Percentiles rank a stretch among this genome's conserved stretches.
Evolutionary conservation across 805 yeast species (phyloP).

Genomic region (Spathaspora sp.): DNA sequence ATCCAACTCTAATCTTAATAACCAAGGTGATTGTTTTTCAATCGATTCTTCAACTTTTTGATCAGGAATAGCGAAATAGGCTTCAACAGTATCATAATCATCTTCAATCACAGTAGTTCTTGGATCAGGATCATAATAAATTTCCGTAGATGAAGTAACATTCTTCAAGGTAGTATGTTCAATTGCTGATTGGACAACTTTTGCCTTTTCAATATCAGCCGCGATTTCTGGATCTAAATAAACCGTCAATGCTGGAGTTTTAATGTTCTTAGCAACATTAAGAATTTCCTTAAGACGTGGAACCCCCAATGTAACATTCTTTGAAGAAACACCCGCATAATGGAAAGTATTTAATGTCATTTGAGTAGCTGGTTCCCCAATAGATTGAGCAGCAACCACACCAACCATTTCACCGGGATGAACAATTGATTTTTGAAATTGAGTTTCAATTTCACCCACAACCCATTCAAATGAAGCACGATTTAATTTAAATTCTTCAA

Average conservation of each 20-base stretch:
- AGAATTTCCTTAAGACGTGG: conserved; percentile 97
- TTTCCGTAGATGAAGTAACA: conserved; percentile 96
- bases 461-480: conserved; percentile 94
- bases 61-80: conserved; percentile 96
- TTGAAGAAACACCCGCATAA: conserved; percentile 96
- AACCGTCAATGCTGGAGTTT: conserved; percentile 99
- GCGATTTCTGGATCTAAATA: conserved; percentile 79
- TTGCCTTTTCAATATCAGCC: conserved; percentile 88
- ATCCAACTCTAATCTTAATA: conserved; percentile 91
- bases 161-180: conserved; percentile 94
- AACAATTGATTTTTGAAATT: conserved; percentile 85
- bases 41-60: conserved; percentile 93
- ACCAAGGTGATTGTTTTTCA: conserved; percentile 97
- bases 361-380: conserved; percentile 98
- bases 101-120: conserved; percentile 94
- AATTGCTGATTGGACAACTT: conserved; percentile 91
- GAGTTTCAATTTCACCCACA: conserved; percentile 88
- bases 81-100: conserved; percentile 95
- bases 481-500: conserved; percentile 85
- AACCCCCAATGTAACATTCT: conserved; percentile 94
- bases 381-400: conserved; percentile 94
- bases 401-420: conserved; percentile 99
- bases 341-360: conserved; percentile 98
- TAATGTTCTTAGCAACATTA: conserved; percentile 96
- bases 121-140: conserved; percentile 97